A percentile compares a stretch with the other conserved stretches of the same genome.
Evolutionary conservation across 2,329 filamentous ascomycete species (phyloP).

Genomic region (Scytalidium sp.): DNA sequence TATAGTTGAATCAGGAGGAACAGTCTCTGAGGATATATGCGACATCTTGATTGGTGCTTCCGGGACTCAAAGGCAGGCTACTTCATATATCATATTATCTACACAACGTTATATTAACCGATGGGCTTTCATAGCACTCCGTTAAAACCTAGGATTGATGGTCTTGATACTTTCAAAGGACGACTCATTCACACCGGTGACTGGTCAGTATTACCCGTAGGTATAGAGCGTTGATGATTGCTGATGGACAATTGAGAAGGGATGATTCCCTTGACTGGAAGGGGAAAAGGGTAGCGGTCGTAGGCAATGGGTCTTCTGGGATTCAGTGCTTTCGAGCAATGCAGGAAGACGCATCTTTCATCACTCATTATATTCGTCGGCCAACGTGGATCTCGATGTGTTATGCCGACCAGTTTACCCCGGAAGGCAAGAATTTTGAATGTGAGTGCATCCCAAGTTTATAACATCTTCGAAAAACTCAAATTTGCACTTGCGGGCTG

Average conservation of each 20-base stretch:
- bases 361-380: slow-evolving; percentile 45
- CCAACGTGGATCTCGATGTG: slow-evolving; percentile 41
- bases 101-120: not conserved
- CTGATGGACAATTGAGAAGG: slow-evolving; percentile 4
- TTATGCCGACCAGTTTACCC: not conserved
- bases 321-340: slow-evolving; percentile 24
- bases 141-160: slow-evolving; percentile 37
- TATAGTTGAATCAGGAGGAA: slow-evolving; percentile 42
- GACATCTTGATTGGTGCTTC: slow-evolving; percentile 6
- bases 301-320: slow-evolving; percentile 31
- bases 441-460: slow-evolving; percentile 33
- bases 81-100: not conserved
- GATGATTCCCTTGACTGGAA: slow-evolving; percentile 17
- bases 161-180: slow-evolving; percentile 41
- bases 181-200: slow-evolving; percentile 37
- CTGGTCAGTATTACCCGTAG: slow-evolving; percentile 33
- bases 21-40: slow-evolving; percentile 7
- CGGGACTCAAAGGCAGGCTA: not conserved
- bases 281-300: slow-evolving; percentile 27
- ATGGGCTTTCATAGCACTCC: slow-evolving; percentile 15
- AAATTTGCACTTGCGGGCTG: slow-evolving; percentile 9
- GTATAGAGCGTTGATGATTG: not conserved
- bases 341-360: slow-evolving; percentile 35
- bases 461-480: slow-evolving; percentile 34
- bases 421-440: slow-evolving; percentile 1